Base-by-base conservation (phyloP, 305 asterid species). In the Plantago lanceolata region DNA sequence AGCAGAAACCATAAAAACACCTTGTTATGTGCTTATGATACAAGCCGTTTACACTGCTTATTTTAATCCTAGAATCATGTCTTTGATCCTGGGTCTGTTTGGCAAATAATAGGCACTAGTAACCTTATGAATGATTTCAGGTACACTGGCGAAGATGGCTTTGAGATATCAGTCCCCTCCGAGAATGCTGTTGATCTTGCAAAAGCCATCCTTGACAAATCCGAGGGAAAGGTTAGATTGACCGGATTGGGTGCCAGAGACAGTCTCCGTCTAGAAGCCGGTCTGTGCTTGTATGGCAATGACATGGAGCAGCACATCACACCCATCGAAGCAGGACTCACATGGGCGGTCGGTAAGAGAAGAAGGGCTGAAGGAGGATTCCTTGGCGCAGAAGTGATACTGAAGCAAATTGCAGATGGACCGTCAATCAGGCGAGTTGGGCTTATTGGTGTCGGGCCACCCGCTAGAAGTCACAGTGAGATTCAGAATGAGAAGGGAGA, bases 121-220 rank as follows among this genome's bases (percentile, higher is more conserved):
- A 68, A 62, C 52, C 61, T 19, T 53, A 60, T 48, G 72, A 68
- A 61, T 76, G 5, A 26, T 74, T 62, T 55, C 86, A 94, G 97
- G 88, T 94, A 88, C 69, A 94, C 99, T 0, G 99, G 99, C 21
- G 99, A 94, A 84, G 99, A 94, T 73, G 99, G 99, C 60, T 94
- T 94, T 48, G 99, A 94, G 77, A 90, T 94, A 57, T 90, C 99
- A 31, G 97, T 90, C 19, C 89, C 89, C 14, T 74, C 81, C 14
- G 86, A 83, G 68, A 54, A 82, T 15, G 91, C 97, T n/a, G 81
- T 80, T 6, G 88, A 82, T 68, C 83, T 84, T 6, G 84, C 86
- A 26, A 83, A 83, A 76, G 95, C 97, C 65, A 83, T 94, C 63
- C 82, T 94, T 28, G 99, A 94, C 55, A 90, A 86, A 76, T 94